Evolutionary conservation across 2,329 filamentous ascomycete species (phyloP), one percentile per base, ranked within the genome.

Genomic region (Trichoderma arundinaceum): DNA sequence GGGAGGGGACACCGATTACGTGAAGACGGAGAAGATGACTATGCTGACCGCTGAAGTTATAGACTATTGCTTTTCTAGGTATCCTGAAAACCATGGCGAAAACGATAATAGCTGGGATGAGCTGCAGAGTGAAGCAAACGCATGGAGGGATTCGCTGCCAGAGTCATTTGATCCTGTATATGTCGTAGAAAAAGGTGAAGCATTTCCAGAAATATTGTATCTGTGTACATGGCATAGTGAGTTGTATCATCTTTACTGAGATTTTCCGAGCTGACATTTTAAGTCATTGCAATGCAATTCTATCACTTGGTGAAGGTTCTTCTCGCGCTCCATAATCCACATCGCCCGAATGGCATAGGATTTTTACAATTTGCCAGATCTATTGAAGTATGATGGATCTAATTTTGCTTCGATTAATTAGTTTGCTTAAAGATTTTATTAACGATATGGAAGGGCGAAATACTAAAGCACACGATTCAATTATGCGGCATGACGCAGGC

Each of bases 1-100:
- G 53, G 53, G 53, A n/a, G 53, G 53, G 12, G 53, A 57, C 4
- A 57, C 53, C 1, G 53, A 57, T 17, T 28, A 57, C 22, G 53
- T 57, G 5, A 57, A 57, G n/a, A 57, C 53, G 4, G 53, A 57
- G 3, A 57, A 57, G 3, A 57, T 57, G 53, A 57, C 53, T 6
- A 57, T 57, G 53, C n/a, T 57, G 53, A 57, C 53, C 15, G 53
- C 53, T 7, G 53, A 57, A 44, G 53, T 57, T 7, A 57, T 57
- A 44, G 53, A 57, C 39, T 33, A 57, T 41, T 57, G 53, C 53
- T 57, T 57, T 32, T 57, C 53, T 57, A 19, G 39, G 22, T 19
- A 43, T 7, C 53, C 38, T 4, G 53, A 13, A 15, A 32, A 13
- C 2, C 13, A 12, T 12, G 53, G 12, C 19, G 53, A 7, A 1